Evolutionary conservation across 371 early-diverging fungal species (phyloP), one percentile per base, ranked within the genome.

Genomic region (Syncephalastrum contaminatum): DNA sequence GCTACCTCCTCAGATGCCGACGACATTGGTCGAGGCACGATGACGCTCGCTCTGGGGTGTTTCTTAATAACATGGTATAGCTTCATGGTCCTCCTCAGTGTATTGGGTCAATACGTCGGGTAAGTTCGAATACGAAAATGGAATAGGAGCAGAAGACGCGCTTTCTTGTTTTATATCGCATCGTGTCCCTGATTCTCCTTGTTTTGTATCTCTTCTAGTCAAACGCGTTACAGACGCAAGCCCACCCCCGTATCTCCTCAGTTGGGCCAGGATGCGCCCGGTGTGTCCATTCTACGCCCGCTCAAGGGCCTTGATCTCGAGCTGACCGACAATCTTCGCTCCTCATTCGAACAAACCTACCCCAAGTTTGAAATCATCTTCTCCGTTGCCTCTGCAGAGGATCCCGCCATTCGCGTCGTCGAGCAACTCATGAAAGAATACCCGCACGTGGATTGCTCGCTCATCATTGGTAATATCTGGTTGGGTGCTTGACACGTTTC

Each of bases 301-400:
- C 72, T 97, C 4, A 94, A 94, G 62, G 98, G 98, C 1, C 60
- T 93, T 19, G 98, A 97, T 66, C 70, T 73, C 46, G 87, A 91
- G 62, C 69, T 96, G 66, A 72, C 79, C 19, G 86, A 82, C 19
- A 94, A 94, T 59, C 70, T 97, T 30, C 80, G 76, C 12, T 90
- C 93, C 4, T 85, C 91, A 18, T 93, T 97, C 66, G 61, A 64
- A 20, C 95, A 92, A 57, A 80, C 85, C 50, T 97, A 96, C 68
- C 92, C 95, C 1, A 67, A 62, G 12, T 80, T 90, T 52, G 94
- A 96, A 65, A 73, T 95, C 19, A 75, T 95, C 46, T 91, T 96
- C 64, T 88, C 90, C 0, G 93, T 96, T 5, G 95, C 91, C 18
- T 80, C 81, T 24, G 67, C 69, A 1, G 51, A 75, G 14, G 97